Conservation (phyloP, 257 asterid species). For the Nicotiana obtusifolia region DNA sequence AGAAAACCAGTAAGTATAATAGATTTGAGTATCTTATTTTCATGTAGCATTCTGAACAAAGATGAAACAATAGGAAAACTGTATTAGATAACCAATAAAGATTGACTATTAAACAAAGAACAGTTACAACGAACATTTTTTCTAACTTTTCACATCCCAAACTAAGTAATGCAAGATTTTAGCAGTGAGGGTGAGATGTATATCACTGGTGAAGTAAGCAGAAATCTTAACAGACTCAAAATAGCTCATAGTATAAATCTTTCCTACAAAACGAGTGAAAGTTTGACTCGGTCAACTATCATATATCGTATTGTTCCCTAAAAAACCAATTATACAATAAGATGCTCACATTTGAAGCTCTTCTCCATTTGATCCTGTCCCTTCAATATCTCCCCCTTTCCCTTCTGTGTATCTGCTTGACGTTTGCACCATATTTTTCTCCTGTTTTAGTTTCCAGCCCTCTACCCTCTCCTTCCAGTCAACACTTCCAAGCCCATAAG, state of each 20-base stretch:
- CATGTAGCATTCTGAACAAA: neutral
- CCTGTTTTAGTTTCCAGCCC: constrained; percentile 71
- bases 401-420: constrained; percentile 48
- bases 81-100: constrained; percentile 23
- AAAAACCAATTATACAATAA: neutral
- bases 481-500: constrained; percentile 80
- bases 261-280: neutral
- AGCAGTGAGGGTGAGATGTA: neutral
- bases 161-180: neutral
- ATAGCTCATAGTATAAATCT: no score
- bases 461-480: constrained; percentile 95
- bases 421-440: constrained; percentile 47
- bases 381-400: constrained; percentile 61
- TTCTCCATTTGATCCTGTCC: constrained; percentile 75
- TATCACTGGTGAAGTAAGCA: neutral
- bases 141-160: neutral
- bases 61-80: neutral
- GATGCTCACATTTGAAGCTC: constrained; percentile 65
- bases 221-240: neutral
- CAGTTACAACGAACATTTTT: neutral
- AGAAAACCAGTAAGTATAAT: constrained; percentile 18
- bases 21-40: neutral
- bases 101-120: neutral
- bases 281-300: neutral
- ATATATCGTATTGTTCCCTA: neutral